phyloP scores from a whole-genome alignment of 345 rosid species.

The Hibiscus trionum region DNA sequence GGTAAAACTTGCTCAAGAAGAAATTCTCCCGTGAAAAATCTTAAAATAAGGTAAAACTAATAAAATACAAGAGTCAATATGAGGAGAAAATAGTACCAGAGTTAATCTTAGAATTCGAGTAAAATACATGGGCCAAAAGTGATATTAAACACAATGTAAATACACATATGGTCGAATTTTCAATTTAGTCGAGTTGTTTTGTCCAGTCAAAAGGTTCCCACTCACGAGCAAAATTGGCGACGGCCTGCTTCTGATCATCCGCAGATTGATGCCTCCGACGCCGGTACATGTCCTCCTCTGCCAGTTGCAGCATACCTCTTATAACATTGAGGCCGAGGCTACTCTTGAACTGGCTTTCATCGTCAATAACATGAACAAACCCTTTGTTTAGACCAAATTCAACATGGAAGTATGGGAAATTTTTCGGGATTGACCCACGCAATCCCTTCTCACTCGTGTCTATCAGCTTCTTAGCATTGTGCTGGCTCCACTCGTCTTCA shows the following conservation, averaged over 20 bases:
- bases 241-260: slow-evolving; percentile 65
- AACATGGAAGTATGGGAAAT: slow-evolving; percentile 90
- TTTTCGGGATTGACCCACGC: slow-evolving; percentile 75
- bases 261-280: slow-evolving; percentile 53
- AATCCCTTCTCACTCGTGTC: slow-evolving; percentile 86
- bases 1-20: too few species aligned
- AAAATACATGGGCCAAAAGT: too few species aligned
- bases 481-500: slow-evolving; percentile 98
- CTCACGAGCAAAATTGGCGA: slow-evolving; percentile 39
- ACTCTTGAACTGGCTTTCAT: slow-evolving; percentile 70
- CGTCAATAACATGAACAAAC: slow-evolving; percentile 92
- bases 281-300: slow-evolving; percentile 89
- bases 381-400: slow-evolving; percentile 82
- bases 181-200: slow-evolving; percentile 52
- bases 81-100: too few species aligned
- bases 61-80: too few species aligned
- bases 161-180: neutral
- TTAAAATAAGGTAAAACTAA: too few species aligned
- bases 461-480: slow-evolving; percentile 84
- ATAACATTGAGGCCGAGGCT: slow-evolving; percentile 82
- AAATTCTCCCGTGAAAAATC: too few species aligned
- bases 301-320: slow-evolving; percentile 71
- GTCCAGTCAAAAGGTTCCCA: slow-evolving; percentile 96
- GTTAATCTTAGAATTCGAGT: too few species aligned
- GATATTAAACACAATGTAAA: too few species aligned